Evolutionary conservation across 495 filamentous ascomycete genomes (phyloP), one percentile per base, ranked within the genome.

Genomic region (Penicillium ucsense): DNA sequence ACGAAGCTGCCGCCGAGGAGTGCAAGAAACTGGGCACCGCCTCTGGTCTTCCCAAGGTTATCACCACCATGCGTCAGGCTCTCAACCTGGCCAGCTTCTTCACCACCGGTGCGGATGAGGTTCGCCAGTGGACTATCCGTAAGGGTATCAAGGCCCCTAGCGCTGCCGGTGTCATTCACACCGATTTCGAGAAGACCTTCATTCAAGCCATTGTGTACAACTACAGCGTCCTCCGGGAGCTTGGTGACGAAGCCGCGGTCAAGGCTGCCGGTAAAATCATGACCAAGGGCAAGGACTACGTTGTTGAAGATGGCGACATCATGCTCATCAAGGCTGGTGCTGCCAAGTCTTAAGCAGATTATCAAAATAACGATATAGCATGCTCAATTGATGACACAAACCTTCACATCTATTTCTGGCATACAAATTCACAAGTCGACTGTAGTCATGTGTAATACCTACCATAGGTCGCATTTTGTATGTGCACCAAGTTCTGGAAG

Each of bases 101-200:
- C 83, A 99, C 94, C 31, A 92, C 87, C 27, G 94, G 94, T 54
- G 71, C 89, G 34, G 94, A 99, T 62, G 94, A 99, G 73, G 94
- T 99, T 45, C 80, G 94, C 50, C 94, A 99, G 67, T 99, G 94
- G 94, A 97, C 90, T 32, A 91, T 99, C 62, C 80, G 94, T 37
- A 90, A 90, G 63, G 89, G 89, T 48, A 94, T 86, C 56, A 99
- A 99, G 74, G 94, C 94, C 33, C 94, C 94, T 11, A 86, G 90
- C 62, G 92, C 94, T 38, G 92, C 94, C 10, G 94, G 94, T 73
- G 94, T 97, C 47, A 99, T 99, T 56, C 94, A 99, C 71, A 86
- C 84, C 47, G 94, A 99, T 63, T 97, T 99, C 52, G 94, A 99
- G 70, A 99, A 99, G 81, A 99, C 94, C 0, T 99, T 99, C 72